Conservation (phyloP, 176 grass and related monocot species). For the Typha latifolia region DNA sequence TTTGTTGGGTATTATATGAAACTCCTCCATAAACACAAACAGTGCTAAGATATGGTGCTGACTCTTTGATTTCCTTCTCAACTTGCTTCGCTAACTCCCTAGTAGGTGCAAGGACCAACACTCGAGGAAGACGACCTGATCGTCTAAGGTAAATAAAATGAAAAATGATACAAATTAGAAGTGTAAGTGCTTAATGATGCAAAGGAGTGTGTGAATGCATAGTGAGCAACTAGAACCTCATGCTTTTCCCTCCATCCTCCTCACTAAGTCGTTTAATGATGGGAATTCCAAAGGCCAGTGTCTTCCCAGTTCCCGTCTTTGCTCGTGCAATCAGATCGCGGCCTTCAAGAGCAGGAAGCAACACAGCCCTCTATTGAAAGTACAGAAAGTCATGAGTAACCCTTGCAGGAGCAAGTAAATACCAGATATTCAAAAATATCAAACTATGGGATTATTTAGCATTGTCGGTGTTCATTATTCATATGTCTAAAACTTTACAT, state of each 20-base stretch:
- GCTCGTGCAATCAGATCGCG: slow-evolving; percentile 92
- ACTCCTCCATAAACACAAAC: slow-evolving; percentile 97
- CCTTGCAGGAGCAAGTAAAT: not conserved
- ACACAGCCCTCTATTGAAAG: slow-evolving; percentile 67
- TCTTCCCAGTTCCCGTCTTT: slow-evolving; percentile 97
- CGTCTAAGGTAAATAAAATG: slow-evolving; percentile 22
- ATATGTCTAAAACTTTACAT: too few relatives aligned
- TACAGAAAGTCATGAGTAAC: slow-evolving; percentile 10
- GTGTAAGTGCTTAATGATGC: not conserved
- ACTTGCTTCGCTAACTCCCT: slow-evolving; percentile 96
- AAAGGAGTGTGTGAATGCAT: not conserved
- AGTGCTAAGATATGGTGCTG: slow-evolving; percentile 65
- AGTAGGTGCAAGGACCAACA: slow-evolving; percentile 84
- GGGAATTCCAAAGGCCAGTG: slow-evolving; percentile 89
- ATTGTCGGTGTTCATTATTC: not conserved
- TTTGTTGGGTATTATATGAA: slow-evolving; percentile 81
- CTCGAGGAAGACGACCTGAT: slow-evolving; percentile 58
- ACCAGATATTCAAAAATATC: not conserved
- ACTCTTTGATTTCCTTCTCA: slow-evolving; percentile 98
- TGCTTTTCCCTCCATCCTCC: slow-evolving; percentile 35
- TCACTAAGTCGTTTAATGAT: slow-evolving; percentile 83
- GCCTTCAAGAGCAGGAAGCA: slow-evolving; percentile 80
- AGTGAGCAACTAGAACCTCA: slow-evolving; percentile 35
- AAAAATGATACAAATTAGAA: slow-evolving; percentile 8
- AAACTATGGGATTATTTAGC: not conserved